phyloP scores from a whole-genome alignment of 768 basidiomycete genomes.

The Mycena rebaudengoi region DNA sequence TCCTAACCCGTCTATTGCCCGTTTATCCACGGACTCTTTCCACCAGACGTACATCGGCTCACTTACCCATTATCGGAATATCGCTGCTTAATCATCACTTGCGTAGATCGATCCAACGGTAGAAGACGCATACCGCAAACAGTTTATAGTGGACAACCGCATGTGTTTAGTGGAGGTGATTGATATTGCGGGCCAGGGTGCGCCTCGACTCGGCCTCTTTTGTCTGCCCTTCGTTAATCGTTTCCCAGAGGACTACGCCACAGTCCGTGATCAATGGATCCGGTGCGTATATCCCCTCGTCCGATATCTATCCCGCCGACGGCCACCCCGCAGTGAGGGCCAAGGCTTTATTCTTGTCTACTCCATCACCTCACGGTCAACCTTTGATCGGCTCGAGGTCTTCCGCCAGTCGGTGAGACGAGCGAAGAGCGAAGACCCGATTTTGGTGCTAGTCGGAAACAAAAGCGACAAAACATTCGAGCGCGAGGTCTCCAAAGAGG shows the following conservation, averaged over 20 bases:
- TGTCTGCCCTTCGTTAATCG: conserved; percentile 16
- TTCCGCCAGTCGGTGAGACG: conserved; percentile 91
- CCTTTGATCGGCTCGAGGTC: conserved; percentile 89
- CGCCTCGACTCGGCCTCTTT: conserved; percentile 34
- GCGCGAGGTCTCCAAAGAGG: conserved; percentile 91
- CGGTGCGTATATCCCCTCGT: conserved; percentile 65
- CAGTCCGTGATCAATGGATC: conserved; percentile 97
- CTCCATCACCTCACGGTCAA: conserved; percentile 93
- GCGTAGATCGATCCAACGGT: conserved; percentile 96
- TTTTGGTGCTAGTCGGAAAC: conserved; percentile 96
- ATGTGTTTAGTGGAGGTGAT: conserved; percentile 98
- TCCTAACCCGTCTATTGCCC: conserved; percentile 6
- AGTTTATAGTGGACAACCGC: conserved; percentile 91
- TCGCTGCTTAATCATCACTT: too few relatives aligned
- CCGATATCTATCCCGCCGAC: conserved; percentile 10
- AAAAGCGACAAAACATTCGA: conserved; percentile 93
- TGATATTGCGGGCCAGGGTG: conserved; percentile 97
- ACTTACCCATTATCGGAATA: conserved; percentile 17
- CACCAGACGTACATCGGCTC: conserved; percentile 29
- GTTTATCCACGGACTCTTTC: conserved; percentile 1
- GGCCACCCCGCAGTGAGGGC: conserved; percentile 71
- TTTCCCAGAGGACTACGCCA: conserved; percentile 91
- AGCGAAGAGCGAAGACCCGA: conserved; percentile 85
- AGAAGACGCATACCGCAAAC: conserved; percentile 97
- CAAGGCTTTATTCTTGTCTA: conserved; percentile 98